Evolutionary conservation across 2,329 filamentous ascomycete genomes (phyloP), one percentile per base, ranked within the genome.

Genomic region (Trichoderma oligosporum): DNA sequence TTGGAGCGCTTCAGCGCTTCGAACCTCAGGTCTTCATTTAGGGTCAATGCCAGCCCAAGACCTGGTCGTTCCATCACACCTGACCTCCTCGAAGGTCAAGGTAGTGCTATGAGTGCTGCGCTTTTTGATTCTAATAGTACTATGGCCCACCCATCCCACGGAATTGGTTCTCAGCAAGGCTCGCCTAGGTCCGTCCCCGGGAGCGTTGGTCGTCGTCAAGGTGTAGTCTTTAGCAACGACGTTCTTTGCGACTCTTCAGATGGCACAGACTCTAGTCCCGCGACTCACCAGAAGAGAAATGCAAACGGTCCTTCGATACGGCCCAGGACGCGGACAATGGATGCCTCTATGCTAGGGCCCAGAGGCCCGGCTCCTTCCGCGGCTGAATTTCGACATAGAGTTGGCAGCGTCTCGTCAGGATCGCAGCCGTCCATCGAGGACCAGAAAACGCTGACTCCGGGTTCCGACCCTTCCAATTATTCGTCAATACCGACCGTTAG

Each of bases 351-450:
- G 67, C 76, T 81, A 38, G 78, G 76, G 55, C 76, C 80, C 45
- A 68, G 70, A 51, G 69, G 68, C 16, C 67, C 73, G 11, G 66
- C 72, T 35, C 67, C 72, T 33, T 67, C 72, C n/a, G 63, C 70
- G 4, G 58, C 68, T 33, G 81, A 83, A 58, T 78, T 74, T 63
- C 81, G 87, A 51, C 82, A 85, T 64, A 80, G 87, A 51, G 82
- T 90, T 41, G 85, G 87, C 48, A 90, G 87, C 25, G 82, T 90
- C 63, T 86, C 85, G 33, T 78, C 83, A 7, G 67, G 78, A 4
- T 81, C 83, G 4, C 76, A 82, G 46, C 75, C 78, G 48, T 76
- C 79, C 58, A 5, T 35, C 14, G 79, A 82, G 20, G 79, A 82
- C 38, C 72, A 75, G 57, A 76, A 73, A 55, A 62, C 71, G 18